Conservation (phyloP, 345 rosid species). For the Cardiospermum halicacabum region DNA sequence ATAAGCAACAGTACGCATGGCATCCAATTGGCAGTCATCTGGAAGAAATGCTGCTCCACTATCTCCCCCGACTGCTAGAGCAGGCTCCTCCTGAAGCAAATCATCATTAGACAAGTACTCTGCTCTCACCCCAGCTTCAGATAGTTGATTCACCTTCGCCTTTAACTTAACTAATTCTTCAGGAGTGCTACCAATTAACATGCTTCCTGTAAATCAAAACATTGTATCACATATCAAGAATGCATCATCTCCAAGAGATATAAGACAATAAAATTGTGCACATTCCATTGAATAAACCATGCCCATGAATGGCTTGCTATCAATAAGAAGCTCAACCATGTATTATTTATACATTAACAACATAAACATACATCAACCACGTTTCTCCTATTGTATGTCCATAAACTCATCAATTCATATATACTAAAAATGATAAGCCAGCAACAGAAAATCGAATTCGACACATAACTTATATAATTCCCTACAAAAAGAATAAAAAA, state of each 20-base stretch:
- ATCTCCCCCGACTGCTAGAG: slow-evolving; percentile 40
- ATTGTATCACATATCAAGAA: neutral
- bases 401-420: neutral
- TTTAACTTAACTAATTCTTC: slow-evolving; percentile 50
- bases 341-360: too few species aligned
- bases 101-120: slow-evolving; percentile 58
- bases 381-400: neutral
- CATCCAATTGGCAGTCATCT: slow-evolving; percentile 84
- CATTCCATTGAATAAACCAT: neutral
- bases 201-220: slow-evolving; percentile 52
- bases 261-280: neutral
- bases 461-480: neutral
- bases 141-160: slow-evolving; percentile 48
- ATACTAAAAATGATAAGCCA: neutral
- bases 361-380: neutral
- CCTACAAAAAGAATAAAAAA: neutral
- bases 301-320: neutral
- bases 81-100: slow-evolving; percentile 57
- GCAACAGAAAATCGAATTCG: neutral
- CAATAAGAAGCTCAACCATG: neutral
- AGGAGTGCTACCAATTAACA: slow-evolving; percentile 60
- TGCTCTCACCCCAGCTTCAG: slow-evolving; percentile 68
- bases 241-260: neutral
- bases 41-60: slow-evolving; percentile 77
- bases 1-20: slow-evolving; percentile 58